These are phyloP conservation scores for Xylaria arbuscula DNA, from an alignment of 2,329 filamentous ascomycete species.

Conservation along the genomic window DNA sequence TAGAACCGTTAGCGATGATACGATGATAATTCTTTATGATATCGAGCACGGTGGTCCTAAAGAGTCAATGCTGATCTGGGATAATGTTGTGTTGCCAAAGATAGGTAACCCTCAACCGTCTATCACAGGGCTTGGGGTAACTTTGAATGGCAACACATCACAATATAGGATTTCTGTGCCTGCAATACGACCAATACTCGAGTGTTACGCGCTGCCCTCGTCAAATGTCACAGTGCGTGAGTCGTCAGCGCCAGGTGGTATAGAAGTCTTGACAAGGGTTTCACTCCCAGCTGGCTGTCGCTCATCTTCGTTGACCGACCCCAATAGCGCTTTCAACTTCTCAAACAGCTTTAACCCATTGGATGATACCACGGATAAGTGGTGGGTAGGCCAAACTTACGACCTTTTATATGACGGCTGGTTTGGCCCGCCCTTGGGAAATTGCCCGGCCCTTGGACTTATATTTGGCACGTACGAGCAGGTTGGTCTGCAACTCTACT, in stretches of 20 bases:
- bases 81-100: too few species aligned
- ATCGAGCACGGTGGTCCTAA: too few species aligned
- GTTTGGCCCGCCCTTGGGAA: neutral
- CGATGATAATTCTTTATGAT: too few species aligned
- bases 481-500: neutral
- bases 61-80: too few species aligned
- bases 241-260: neutral
- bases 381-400: neutral
- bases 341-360: neutral
- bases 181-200: constrained; percentile 7
- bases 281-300: neutral
- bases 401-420: neutral
- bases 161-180: constrained; percentile 13
- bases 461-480: constrained; percentile 5
- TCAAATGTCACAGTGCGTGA: neutral
- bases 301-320: neutral
- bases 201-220: neutral
- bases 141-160: neutral
- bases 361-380: neutral
- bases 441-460: constrained; percentile 10
- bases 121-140: neutral
- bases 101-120: neutral
- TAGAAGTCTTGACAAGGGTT: neutral
- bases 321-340: too few species aligned
- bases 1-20: too few species aligned